Evolutionary conservation across 768 basidiomycete species (phyloP).

Genomic region (Neoboletus brunneissimus): DNA sequence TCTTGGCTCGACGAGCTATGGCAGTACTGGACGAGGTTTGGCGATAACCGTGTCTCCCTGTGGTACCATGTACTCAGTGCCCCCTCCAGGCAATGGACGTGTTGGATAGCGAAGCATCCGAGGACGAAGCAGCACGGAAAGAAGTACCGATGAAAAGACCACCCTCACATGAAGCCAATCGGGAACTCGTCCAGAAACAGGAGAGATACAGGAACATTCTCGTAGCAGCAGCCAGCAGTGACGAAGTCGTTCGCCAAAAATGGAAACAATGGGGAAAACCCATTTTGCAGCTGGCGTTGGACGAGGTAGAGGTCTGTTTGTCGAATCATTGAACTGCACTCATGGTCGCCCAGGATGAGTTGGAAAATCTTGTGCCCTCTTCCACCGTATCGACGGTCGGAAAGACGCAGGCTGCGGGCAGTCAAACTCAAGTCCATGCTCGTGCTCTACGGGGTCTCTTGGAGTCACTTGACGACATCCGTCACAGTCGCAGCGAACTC

Average conservation of each 20-base stretch:
- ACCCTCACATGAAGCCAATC: conserved; percentile 79
- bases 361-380: conserved; percentile 69
- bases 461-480: conserved; percentile 77
- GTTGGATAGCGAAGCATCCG: conserved; percentile 85
- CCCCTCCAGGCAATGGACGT: conserved; percentile 74
- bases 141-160: conserved; percentile 47
- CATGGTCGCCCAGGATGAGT: conserved; percentile 45
- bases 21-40: conserved; percentile 73
- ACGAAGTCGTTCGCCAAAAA: conserved; percentile 72
- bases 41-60: neutral
- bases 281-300: conserved; percentile 68
- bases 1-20: conserved; percentile 59
- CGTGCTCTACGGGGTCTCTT: conserved; percentile 69
- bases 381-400: conserved; percentile 44
- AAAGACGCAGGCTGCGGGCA: conserved; percentile 37
- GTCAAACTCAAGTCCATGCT: conserved; percentile 58
- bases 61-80: neutral
- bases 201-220: conserved; percentile 71
- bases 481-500: conserved; percentile 55
- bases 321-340: neutral
- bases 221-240: conserved; percentile 68
- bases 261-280: conserved; percentile 86
- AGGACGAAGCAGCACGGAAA: conserved; percentile 69
- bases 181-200: conserved; percentile 66
- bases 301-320: conserved; percentile 41